These are phyloP conservation scores for Raffaelea deltoideospora DNA, from an alignment of 2,329 filamentous ascomycete genomes.

Conservation along the genomic window DNA sequence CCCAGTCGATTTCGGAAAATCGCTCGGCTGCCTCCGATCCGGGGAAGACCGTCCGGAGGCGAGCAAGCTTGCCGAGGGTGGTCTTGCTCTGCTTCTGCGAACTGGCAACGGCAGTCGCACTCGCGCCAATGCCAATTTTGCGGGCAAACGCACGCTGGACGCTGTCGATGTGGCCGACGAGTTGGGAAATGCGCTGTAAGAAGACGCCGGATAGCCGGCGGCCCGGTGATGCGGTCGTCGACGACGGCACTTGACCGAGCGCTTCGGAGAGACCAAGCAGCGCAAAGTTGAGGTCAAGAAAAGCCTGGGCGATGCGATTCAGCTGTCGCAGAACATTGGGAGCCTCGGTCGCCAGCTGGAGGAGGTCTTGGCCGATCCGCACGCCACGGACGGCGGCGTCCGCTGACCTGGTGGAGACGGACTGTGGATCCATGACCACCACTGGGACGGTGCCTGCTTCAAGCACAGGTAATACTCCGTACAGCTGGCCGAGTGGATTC, in stretches of 20 bases:
- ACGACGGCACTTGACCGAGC: too few species aligned
- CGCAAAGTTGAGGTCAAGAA: slow-evolving; percentile 8
- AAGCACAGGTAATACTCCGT: too few species aligned
- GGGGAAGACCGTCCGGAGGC: slow-evolving; percentile 7
- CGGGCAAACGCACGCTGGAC: slow-evolving; percentile 3
- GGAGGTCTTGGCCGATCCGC: slow-evolving; percentile 8
- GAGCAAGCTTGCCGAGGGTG: slow-evolving; percentile 2
- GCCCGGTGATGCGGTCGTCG: too few species aligned
- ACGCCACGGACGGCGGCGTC: slow-evolving; percentile 7
- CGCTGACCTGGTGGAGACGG: slow-evolving; percentile 6
- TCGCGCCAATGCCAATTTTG: background rate
- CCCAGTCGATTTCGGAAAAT: slow-evolving; percentile 9
- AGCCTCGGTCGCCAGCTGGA: slow-evolving; percentile 6
- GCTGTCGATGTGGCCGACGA: slow-evolving; percentile 5
- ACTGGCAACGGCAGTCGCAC: background rate
- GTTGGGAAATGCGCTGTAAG: background rate
- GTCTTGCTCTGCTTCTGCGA: slow-evolving; percentile 3
- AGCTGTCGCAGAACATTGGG: slow-evolving; percentile 6
- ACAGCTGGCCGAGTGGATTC: too few species aligned
- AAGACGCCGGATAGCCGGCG: background rate
- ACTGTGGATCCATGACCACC: slow-evolving; percentile 5
- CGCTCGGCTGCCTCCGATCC: slow-evolving; percentile 3
- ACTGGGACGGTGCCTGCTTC: too few species aligned
- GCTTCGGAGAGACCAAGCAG: slow-evolving; percentile 6
- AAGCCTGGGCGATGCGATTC: slow-evolving; percentile 8